A percentile compares a stretch with the other conserved stretches of the same genome.
Evolutionary conservation across 495 filamentous ascomycete species (phyloP).

Genomic region (Cladorrhinum samala): DNA sequence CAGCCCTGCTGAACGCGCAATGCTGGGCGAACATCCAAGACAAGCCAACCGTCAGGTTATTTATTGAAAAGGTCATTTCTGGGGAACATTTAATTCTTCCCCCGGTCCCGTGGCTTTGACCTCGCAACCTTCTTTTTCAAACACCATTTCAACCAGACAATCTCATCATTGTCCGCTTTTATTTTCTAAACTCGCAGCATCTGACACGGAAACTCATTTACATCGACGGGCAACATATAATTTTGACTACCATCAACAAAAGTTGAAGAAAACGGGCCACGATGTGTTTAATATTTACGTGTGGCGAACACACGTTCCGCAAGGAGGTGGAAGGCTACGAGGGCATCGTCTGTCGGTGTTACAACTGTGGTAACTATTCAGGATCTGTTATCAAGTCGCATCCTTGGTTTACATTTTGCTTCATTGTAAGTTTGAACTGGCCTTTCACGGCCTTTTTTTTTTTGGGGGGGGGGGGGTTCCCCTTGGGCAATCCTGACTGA

Average conservation of each 20-base stretch:
- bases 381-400: slow-evolving; percentile 47
- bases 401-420: slow-evolving; percentile 56
- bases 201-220: too few relatives aligned
- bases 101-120: neutral
- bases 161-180: too few relatives aligned
- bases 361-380: slow-evolving; percentile 51
- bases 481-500: too few relatives aligned
- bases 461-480: too few relatives aligned
- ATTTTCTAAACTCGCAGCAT: too few relatives aligned
- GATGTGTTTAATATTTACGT: slow-evolving; percentile 55
- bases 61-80: neutral
- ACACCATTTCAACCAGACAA: neutral
- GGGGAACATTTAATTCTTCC: neutral
- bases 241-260: neutral
- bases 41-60: neutral
- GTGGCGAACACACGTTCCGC: slow-evolving; percentile 52
- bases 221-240: neutral
- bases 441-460: neutral
- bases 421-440: slow-evolving; percentile 38
- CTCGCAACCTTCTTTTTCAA: neutral
- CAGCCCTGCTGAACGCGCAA: slow-evolving; percentile 4
- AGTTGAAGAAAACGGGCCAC: slow-evolving; percentile 1
- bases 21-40: neutral
- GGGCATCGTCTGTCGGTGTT: slow-evolving; percentile 46
- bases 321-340: slow-evolving; percentile 51